Conservation (phyloP, 805 yeast species). For the Saccharomyces mikatae region DNA sequence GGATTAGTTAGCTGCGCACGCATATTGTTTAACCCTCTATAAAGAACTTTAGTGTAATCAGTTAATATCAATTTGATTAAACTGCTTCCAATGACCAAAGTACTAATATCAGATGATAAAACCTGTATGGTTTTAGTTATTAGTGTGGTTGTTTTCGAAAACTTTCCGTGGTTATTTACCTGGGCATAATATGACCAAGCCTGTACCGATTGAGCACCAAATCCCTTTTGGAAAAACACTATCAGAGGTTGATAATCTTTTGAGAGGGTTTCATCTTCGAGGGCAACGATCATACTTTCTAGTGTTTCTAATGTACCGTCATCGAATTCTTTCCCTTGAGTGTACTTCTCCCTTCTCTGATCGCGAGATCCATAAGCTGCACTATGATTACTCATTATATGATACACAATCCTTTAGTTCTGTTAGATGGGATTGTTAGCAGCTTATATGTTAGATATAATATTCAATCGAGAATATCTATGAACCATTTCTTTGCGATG, state of each 20-base stretch:
- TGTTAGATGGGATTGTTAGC: background rate
- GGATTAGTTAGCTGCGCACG: conserved; percentile 57
- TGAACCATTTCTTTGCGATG: background rate
- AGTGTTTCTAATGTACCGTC: conserved; percentile 24
- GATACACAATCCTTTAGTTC: background rate
- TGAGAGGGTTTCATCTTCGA: conserved; percentile 12
- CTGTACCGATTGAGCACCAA: conserved; percentile 33
- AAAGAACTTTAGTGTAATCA: conserved; percentile 53
- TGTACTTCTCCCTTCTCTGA: conserved; percentile 8
- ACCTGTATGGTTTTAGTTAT: conserved; percentile 33
- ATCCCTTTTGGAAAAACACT: conserved; percentile 31
- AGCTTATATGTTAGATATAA: background rate
- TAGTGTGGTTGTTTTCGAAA: conserved; percentile 37
- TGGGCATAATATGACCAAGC: conserved; percentile 42
- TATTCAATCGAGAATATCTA: background rate
- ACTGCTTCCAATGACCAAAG: conserved; percentile 15
- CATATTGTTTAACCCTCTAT: conserved; percentile 53
- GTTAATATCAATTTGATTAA: conserved; percentile 43
- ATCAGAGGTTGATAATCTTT: conserved; percentile 22
- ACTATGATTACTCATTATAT: background rate
- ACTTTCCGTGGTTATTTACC: conserved; percentile 43
- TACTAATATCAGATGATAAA: conserved; percentile 12
- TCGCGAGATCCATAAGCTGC: background rate
- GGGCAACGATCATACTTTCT: conserved; percentile 13
- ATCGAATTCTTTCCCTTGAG: conserved; percentile 19